Conservation (phyloP, 805 yeast genomes). For the Wickerhamiella siamensis region DNA sequence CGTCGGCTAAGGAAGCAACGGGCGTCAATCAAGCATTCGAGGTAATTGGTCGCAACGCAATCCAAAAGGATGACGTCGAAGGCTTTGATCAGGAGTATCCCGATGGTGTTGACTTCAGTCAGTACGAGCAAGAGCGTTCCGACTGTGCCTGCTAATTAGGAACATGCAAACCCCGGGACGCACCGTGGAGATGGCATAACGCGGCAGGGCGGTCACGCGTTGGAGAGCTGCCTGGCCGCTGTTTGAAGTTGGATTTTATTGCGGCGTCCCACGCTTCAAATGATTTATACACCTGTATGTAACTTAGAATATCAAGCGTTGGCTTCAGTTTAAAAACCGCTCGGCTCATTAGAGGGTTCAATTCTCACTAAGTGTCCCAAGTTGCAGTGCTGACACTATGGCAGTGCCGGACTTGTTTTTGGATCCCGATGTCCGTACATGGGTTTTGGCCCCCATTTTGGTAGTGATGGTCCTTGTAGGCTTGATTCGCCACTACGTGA, state of each 20-base stretch:
- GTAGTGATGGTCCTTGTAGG: conserved; percentile 84
- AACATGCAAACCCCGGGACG: too few species aligned
- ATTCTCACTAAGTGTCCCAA: too few species aligned
- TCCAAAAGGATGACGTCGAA: conserved; percentile 86
- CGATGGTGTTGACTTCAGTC: conserved; percentile 88
- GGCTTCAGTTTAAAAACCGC: too few species aligned
- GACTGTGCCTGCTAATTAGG: conserved; percentile 54
- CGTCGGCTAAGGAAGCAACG: conserved; percentile 94
- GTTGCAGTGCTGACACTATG: too few species aligned
- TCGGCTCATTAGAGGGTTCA: too few species aligned
- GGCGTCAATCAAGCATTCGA: conserved; percentile 94
- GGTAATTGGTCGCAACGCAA: conserved; percentile 86
- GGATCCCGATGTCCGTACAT: conserved; percentile 69
- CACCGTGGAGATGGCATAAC: too few species aligned
- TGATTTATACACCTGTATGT: too few species aligned
- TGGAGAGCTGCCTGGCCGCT: too few species aligned
- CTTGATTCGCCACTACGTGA: conserved; percentile 53
- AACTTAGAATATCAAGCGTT: too few species aligned
- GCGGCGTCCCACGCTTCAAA: too few species aligned
- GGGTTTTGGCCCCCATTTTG: conserved; percentile 88
- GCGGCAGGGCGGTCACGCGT: too few species aligned
- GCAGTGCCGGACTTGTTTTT: conserved; percentile 35
- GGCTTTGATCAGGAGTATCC: conserved; percentile 88
- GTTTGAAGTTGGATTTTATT: too few species aligned
- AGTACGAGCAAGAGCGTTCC: conserved; percentile 58